Conservation (phyloP, 352 stramenopile genomes). For the Globisporangium alternatum region DNA sequence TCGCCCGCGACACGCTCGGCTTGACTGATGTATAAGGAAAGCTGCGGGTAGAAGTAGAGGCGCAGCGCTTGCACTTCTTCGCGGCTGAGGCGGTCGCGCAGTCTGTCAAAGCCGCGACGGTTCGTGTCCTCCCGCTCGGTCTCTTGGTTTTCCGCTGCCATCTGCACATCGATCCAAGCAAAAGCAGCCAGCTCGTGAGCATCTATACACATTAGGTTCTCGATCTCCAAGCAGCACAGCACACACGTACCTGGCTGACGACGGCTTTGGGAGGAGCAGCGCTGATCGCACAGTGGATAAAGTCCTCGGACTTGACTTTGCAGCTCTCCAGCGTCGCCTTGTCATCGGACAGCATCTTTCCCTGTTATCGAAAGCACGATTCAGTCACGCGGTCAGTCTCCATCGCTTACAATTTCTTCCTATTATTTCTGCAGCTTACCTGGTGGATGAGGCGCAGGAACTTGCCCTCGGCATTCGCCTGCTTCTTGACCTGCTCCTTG, state of each 20-base stretch:
- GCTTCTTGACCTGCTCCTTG: conserved; percentile 77
- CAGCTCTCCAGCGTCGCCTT: conserved; percentile 66
- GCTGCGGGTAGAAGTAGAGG: conserved; percentile 85
- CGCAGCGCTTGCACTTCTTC: conserved; percentile 84
- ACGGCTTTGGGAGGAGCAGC: conserved; percentile 71
- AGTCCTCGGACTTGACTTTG: conserved; percentile 80
- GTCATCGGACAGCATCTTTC: conserved; percentile 87
- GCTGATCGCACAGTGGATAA: conserved; percentile 86
- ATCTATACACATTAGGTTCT: background rate
- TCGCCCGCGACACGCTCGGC: conserved; percentile 70
- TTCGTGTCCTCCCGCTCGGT: conserved; percentile 45
- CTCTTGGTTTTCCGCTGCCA: conserved; percentile 28
- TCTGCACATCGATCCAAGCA: conserved; percentile 4
- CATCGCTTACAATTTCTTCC: background rate
- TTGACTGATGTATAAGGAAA: conserved; percentile 83
- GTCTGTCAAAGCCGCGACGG: conserved; percentile 71
- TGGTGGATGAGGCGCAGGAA: conserved; percentile 86
- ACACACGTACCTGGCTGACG: conserved; percentile 59
- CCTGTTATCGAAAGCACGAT: conserved; percentile 17
- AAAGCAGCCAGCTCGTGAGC: background rate
- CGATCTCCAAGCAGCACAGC: background rate
- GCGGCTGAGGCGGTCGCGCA: conserved; percentile 77
- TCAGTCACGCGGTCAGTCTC: background rate
- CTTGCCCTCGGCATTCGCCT: conserved; percentile 72
- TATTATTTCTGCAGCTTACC: conserved; percentile 13